Evolutionary conservation across 2,329 filamentous ascomycete species (phyloP).

Genomic region (Pochonia chlamydosporia): DNA sequence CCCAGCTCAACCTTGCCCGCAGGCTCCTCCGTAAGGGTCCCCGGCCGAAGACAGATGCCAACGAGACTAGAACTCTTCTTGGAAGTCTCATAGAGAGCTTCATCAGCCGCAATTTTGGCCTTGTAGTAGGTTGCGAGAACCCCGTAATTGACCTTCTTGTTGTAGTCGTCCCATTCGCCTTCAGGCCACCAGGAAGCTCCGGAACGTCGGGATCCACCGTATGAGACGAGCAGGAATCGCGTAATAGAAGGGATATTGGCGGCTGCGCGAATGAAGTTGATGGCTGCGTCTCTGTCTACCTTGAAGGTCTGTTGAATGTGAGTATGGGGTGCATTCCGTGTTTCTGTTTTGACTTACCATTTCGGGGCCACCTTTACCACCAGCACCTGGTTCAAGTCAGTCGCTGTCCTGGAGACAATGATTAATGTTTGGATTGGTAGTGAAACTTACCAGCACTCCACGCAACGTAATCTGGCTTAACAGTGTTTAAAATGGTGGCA

Average conservation of each 20-base stretch:
- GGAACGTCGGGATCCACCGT: slow-evolving; percentile 46
- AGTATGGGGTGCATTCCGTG: neutral
- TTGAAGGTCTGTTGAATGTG: slow-evolving; percentile 38
- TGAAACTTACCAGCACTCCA: slow-evolving; percentile 57
- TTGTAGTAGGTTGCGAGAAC: slow-evolving; percentile 48
- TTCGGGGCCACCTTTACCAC: slow-evolving; percentile 52
- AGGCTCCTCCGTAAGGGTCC: slow-evolving; percentile 40
- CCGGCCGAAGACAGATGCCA: slow-evolving; percentile 50
- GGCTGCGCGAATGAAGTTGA: slow-evolving; percentile 55
- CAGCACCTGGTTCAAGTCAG: slow-evolving; percentile 37
- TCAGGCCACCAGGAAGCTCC: slow-evolving; percentile 52
- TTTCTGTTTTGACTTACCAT: slow-evolving; percentile 23
- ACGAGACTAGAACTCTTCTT: slow-evolving; percentile 36
- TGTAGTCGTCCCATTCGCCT: slow-evolving; percentile 41
- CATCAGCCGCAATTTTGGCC: slow-evolving; percentile 56
- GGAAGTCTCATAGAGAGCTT: slow-evolving; percentile 45
- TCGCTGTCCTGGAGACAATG: neutral
- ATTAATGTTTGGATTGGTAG: neutral
- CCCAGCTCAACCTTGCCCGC: slow-evolving; percentile 43
- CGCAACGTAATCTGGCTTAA: slow-evolving; percentile 60
- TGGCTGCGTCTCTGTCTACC: slow-evolving; percentile 59
- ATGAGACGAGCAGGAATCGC: slow-evolving; percentile 61
- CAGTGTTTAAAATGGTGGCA: slow-evolving; percentile 52
- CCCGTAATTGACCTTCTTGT: slow-evolving; percentile 32
- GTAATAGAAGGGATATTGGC: slow-evolving; percentile 46